Conservation (phyloP, 148 eudicot genomes). For the Limonium bicolor region DNA sequence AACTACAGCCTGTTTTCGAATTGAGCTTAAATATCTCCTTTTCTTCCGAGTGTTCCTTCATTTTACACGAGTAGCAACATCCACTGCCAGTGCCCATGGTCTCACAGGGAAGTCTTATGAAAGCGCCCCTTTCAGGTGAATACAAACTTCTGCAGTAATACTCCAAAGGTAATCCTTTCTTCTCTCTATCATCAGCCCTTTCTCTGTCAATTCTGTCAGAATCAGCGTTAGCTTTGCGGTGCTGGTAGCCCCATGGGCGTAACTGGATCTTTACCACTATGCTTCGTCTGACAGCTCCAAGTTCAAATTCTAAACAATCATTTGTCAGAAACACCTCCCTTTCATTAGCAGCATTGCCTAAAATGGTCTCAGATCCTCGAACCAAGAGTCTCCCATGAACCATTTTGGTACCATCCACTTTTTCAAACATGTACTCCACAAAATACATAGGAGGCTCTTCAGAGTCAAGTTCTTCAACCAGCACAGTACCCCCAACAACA, state of each 20-base stretch:
- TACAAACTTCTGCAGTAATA: conserved; percentile 79
- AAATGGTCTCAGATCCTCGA: conserved; percentile 59
- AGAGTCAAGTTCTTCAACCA: conserved; percentile 35
- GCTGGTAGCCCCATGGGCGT: conserved; percentile 65
- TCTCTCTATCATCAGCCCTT: conserved; percentile 81
- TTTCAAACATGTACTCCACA: conserved; percentile 92
- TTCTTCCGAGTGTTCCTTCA: conserved; percentile 21
- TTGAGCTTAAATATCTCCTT: conserved; percentile 34
- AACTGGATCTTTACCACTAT: conserved; percentile 33
- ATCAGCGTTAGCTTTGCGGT: conserved; percentile 50
- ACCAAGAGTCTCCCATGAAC: conserved; percentile 72
- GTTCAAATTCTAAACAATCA: conserved; percentile 61
- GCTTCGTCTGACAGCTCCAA: conserved; percentile 36
- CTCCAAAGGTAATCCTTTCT: conserved; percentile 55
- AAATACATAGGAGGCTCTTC: conserved; percentile 43
- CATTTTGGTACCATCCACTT: conserved; percentile 40
- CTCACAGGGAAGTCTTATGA: conserved; percentile 37
- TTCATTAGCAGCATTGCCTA: conserved; percentile 68
- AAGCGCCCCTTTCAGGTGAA: conserved; percentile 81
- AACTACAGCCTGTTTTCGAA: conserved; percentile 43
- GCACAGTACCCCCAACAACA: conserved; percentile 47
- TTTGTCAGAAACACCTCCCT: conserved; percentile 81
- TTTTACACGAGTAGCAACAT: conserved; percentile 51
- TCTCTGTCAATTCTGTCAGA: conserved; percentile 50
- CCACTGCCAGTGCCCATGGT: conserved; percentile 68